Percentiles rank a stretch among this genome's conserved stretches.
phyloP scores from a whole-genome alignment of 2,329 filamentous ascomycete genomes.

The Penicillium griseofulvum region DNA sequence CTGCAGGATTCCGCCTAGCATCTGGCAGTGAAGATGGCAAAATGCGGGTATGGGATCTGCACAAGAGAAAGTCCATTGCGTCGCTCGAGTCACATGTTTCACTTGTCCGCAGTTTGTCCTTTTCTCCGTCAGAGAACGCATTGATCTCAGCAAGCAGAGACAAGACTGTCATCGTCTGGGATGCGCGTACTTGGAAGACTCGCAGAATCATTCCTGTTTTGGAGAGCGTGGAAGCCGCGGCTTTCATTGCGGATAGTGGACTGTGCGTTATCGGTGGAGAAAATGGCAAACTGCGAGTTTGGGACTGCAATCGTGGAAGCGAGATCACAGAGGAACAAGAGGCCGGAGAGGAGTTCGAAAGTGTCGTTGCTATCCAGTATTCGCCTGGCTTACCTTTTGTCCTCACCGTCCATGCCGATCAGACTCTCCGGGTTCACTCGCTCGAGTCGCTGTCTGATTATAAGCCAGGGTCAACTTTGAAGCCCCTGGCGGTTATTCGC shows the following conservation, averaged over 20 bases:
- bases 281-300: slow-evolving; percentile 77
- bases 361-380: slow-evolving; percentile 71
- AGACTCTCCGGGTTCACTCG: slow-evolving; percentile 77
- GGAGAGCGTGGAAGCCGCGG: slow-evolving; percentile 79
- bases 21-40: slow-evolving; percentile 94
- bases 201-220: slow-evolving; percentile 77
- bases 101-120: slow-evolving; percentile 84
- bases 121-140: slow-evolving; percentile 68
- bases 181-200: slow-evolving; percentile 78
- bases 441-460: slow-evolving; percentile 37
- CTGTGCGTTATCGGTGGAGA: slow-evolving; percentile 82
- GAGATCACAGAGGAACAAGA: slow-evolving; percentile 77
- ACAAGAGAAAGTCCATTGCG: slow-evolving; percentile 74
- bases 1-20: slow-evolving; percentile 71
- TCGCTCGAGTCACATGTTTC: slow-evolving; percentile 90
- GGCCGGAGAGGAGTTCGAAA: slow-evolving; percentile 57
- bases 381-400: slow-evolving; percentile 65
- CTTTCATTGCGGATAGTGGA: slow-evolving; percentile 69
- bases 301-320: slow-evolving; percentile 72
- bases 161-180: slow-evolving; percentile 92
- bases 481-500: slow-evolving; percentile 62
- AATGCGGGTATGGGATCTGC: slow-evolving; percentile 85
- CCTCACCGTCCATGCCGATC: slow-evolving; percentile 81
- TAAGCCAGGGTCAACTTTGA: slow-evolving; percentile 48
- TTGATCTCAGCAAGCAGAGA: slow-evolving; percentile 85